phyloP scores from a whole-genome alignment of 2,329 filamentous ascomycete species.

The Conoideocrella luteorostrata region DNA sequence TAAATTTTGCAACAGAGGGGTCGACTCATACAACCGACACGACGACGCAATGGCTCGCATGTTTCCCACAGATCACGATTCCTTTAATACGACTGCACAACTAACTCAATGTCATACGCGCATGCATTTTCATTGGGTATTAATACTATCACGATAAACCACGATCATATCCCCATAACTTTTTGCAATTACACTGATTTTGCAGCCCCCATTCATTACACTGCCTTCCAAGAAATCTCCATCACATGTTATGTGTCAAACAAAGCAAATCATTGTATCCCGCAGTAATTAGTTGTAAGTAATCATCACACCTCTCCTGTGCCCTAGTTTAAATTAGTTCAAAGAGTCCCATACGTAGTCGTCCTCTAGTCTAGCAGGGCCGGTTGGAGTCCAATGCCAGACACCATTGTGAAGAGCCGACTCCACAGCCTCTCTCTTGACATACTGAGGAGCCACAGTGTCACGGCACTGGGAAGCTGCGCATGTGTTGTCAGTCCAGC shows the following conservation, averaged over 20 bases:
- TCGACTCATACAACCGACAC: too few species aligned
- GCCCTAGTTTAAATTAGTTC: constrained; percentile 17
- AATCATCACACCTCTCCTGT: constrained; percentile 12
- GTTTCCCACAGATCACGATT: too few species aligned
- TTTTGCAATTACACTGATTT: constrained; percentile 23
- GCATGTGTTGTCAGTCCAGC: constrained; percentile 36
- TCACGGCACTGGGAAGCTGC: constrained; percentile 30
- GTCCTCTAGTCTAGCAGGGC: constrained; percentile 26
- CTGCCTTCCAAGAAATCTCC: constrained; percentile 26
- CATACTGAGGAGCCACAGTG: constrained; percentile 16
- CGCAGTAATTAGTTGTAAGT: constrained; percentile 21
- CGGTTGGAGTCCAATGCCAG: constrained; percentile 27
- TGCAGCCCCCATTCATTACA: constrained; percentile 24
- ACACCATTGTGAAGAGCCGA: constrained; percentile 25
- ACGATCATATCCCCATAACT: constrained; percentile 15
- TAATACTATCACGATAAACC: constrained; percentile 16
- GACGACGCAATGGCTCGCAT: too few species aligned
- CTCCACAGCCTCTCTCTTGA: constrained; percentile 26
- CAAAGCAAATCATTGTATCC: constrained; percentile 20
- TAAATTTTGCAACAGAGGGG: too few species aligned
- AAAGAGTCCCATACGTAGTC: constrained; percentile 24
- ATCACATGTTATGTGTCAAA: constrained; percentile 22
- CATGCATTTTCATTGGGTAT: constrained; percentile 8
- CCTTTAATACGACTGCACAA: too few species aligned
- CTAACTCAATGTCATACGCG: not conserved